These are phyloP conservation scores for Cystobasidiaceae sp. DNA, from an alignment of 1,284 basidiomycete genomes.

Conservation along the genomic window DNA sequence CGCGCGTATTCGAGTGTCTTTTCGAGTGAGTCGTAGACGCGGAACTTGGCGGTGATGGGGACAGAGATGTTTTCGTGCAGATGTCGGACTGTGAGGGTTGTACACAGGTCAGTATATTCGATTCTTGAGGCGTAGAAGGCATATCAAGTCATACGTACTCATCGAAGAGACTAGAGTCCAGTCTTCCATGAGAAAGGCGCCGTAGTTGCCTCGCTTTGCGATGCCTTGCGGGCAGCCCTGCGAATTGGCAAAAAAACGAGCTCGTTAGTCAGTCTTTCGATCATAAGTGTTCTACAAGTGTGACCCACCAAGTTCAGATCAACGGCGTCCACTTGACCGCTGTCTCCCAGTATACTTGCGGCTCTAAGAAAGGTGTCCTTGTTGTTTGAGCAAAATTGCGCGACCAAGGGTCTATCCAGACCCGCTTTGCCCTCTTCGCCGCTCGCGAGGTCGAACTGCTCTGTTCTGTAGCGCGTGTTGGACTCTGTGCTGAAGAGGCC, in stretches of 20 bases:
- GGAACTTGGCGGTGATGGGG: constrained; percentile 94
- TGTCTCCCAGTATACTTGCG: constrained; percentile 53
- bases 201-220: constrained; percentile 78
- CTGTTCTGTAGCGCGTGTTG: constrained; percentile 56
- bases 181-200: constrained; percentile 87
- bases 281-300: constrained; percentile 38
- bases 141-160: constrained; percentile 55
- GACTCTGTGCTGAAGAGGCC: constrained; percentile 63
- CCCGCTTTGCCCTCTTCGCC: constrained; percentile 62
- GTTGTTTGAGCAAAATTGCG: constrained; percentile 90
- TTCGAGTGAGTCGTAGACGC: constrained; percentile 77
- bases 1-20: constrained; percentile 88
- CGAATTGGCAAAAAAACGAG: constrained; percentile 39
- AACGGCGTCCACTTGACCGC: constrained; percentile 77
- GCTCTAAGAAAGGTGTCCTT: constrained; percentile 69
- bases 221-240: constrained; percentile 91
- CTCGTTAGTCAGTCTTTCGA: constrained; percentile 44
- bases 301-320: constrained; percentile 70
- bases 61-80: constrained; percentile 76
- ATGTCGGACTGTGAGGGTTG: constrained; percentile 78
- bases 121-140: constrained; percentile 48
- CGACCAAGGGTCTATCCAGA: constrained; percentile 74
- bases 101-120: too few species aligned
- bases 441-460: constrained; percentile 63
- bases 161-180: constrained; percentile 79